Evolutionary conservation across 345 rosid genomes (phyloP).

Genomic region (Geranium rotundifolium): DNA sequence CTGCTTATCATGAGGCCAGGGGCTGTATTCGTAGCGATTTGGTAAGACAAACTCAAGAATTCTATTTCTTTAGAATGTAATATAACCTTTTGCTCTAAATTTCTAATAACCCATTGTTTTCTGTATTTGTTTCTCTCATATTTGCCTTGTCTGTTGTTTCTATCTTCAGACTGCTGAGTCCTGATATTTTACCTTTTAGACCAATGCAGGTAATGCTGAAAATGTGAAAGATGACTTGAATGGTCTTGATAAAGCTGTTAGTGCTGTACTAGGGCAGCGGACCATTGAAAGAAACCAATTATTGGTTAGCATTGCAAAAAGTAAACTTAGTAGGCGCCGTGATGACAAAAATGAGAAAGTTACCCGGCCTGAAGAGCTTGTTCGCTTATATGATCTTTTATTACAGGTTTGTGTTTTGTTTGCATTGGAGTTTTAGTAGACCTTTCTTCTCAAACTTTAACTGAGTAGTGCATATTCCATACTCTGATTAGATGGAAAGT

Average conservation of each 20-base stretch:
- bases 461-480: background rate
- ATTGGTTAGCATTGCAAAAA: constrained; percentile 78
- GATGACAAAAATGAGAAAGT: constrained; percentile 86
- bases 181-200: constrained; percentile 33
- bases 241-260: constrained; percentile 97
- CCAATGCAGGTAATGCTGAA: constrained; percentile 86
- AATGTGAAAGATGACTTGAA: constrained; percentile 80
- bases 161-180: constrained; percentile 12
- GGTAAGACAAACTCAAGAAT: constrained; percentile 29
- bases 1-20: constrained; percentile 92
- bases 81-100: no score
- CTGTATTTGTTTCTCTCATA: background rate
- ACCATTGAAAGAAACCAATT: constrained; percentile 92
- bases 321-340: constrained; percentile 66
- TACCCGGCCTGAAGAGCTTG: constrained; percentile 95
- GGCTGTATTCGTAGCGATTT: constrained; percentile 84
- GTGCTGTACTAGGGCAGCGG: constrained; percentile 77
- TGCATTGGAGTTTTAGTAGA: constrained; percentile 1
- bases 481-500: constrained; percentile 6
- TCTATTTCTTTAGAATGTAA: no score
- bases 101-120: background rate
- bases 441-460: background rate
- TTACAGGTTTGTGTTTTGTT: constrained; percentile 49
- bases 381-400: constrained; percentile 84
- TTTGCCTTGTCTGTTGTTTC: background rate